phyloP scores from a whole-genome alignment of 257 asterid genomes.

The Ophiorrhiza pumila region DNA sequence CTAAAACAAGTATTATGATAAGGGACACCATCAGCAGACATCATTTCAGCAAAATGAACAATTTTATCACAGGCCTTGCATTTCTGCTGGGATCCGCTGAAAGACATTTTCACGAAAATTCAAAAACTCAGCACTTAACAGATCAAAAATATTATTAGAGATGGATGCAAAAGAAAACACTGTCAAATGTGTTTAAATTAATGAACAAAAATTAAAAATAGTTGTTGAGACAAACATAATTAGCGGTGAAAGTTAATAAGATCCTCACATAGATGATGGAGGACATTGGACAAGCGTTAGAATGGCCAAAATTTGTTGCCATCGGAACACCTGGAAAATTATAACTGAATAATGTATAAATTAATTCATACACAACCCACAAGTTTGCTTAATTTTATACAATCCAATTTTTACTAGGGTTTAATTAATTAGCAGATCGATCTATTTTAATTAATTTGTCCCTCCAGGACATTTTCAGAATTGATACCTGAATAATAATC shows the following conservation, averaged over 20 bases:
- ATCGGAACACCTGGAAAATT: slow-evolving; percentile 4
- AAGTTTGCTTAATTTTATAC: too few species aligned
- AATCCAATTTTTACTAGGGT: too few species aligned
- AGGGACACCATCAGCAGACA: slow-evolving; percentile 54
- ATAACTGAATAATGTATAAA: too few species aligned
- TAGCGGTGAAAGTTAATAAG: background rate
- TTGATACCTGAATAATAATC: too few species aligned
- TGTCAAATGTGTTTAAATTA: background rate
- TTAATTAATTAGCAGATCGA: too few species aligned
- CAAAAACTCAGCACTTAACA: background rate
- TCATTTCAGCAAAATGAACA: slow-evolving; percentile 58
- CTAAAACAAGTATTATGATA: slow-evolving; percentile 55
- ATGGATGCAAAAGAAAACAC: too few species aligned
- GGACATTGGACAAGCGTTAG: slow-evolving; percentile 4
- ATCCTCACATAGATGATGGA: background rate
- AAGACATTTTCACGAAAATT: slow-evolving; percentile 24
- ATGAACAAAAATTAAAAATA: slow-evolving; percentile 10
- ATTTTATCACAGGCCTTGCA: slow-evolving; percentile 56
- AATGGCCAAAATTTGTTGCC: slow-evolving; percentile 11
- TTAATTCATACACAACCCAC: too few species aligned
- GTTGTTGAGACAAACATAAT: background rate
- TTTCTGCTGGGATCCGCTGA: slow-evolving; percentile 56
- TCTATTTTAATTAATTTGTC: too few species aligned
- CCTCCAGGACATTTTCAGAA: too few species aligned
- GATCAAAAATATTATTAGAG: background rate